Evolutionary conservation across 305 asterid species (phyloP), one percentile per base, ranked within the genome.

Genomic region (Solanum hybrid): DNA sequence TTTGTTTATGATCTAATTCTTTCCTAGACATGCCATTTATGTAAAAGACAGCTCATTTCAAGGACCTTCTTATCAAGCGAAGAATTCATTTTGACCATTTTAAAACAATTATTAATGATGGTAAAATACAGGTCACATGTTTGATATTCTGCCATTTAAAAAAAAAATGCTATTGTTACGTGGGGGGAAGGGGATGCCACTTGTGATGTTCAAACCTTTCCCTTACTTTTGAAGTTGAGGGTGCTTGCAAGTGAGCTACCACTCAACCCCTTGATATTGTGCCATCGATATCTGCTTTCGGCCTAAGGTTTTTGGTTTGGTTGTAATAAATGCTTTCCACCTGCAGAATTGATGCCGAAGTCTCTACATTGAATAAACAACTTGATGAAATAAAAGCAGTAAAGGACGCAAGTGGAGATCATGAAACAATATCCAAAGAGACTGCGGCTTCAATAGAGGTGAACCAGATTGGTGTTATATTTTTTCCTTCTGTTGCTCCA

Each of bases 331-430:
- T 85, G 51, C 51, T 56, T 85, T 85, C 77, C 32, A 31, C 76
- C 51, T 88, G 89, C 96, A 96, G 99, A 94, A 96, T 98, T 94
- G 98, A 98, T 93, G 93, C 95, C 34, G 98, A 98, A 93, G 92
- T 96, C 92, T 92, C 95, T 77, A 85, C 92, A 89, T 88, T 96
- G 93, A 96, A 93, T 94, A 96, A 95, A 90, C 94, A 92, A 87
- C 95, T 98, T 88, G 97, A 91, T 91, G 95, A 94, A 90, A 90
- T 93, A 90, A 93, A 90, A 90, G 91, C 90, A 89, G 88, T 95
- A 56, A 92, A 89, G 85, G 91, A 86, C n/a, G 86, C 89, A 84
- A 90, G 91, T 89, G 92, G 93, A 72, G 91, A 86, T 87, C 93
- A 90, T 89, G 94, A 93, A 90, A 89, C 93, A 85, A 90, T 88